phyloP scores from a whole-genome alignment of 805 yeast genomes.

The Sugiyamaella valdiviana region DNA sequence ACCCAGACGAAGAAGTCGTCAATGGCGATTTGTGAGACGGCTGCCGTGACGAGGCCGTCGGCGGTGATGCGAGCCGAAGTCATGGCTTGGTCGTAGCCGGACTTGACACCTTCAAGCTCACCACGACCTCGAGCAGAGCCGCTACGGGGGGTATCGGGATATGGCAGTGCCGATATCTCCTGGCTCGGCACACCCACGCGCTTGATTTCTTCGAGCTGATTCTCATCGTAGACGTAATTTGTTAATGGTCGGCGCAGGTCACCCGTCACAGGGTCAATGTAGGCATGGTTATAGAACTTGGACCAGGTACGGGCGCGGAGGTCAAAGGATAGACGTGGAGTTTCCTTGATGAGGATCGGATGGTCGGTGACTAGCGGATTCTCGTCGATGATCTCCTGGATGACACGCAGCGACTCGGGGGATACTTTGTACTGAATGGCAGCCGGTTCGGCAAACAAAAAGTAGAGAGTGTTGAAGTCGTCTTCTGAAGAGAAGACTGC shows the following conservation, averaged over 20 bases:
- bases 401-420: slow-evolving; percentile 59
- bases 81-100: background rate
- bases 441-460: slow-evolving; percentile 53
- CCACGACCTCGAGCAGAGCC: background rate
- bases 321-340: slow-evolving; percentile 21
- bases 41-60: slow-evolving; percentile 33
- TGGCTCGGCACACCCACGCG: slow-evolving; percentile 22
- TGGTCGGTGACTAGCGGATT: slow-evolving; percentile 24
- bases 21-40: slow-evolving; percentile 58
- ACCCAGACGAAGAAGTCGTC: slow-evolving; percentile 91
- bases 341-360: slow-evolving; percentile 18
- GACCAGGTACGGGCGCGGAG: slow-evolving; percentile 27
- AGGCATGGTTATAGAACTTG: slow-evolving; percentile 25
- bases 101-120: background rate
- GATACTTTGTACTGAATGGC: slow-evolving; percentile 55
- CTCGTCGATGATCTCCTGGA: slow-evolving; percentile 34
- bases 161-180: slow-evolving; percentile 23
- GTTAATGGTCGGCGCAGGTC: slow-evolving; percentile 24
- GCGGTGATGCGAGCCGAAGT: slow-evolving; percentile 10
- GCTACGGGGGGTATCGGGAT: slow-evolving; percentile 31
- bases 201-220: slow-evolving; percentile 26
- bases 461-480: slow-evolving; percentile 68
- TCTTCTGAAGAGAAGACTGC: slow-evolving; percentile 67
- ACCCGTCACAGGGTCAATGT: slow-evolving; percentile 24
- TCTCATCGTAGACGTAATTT: slow-evolving; percentile 28